These are phyloP conservation scores for Cercospora janseana DNA, from an alignment of 2,329 filamentous ascomycete genomes.

Conservation along the genomic window DNA sequence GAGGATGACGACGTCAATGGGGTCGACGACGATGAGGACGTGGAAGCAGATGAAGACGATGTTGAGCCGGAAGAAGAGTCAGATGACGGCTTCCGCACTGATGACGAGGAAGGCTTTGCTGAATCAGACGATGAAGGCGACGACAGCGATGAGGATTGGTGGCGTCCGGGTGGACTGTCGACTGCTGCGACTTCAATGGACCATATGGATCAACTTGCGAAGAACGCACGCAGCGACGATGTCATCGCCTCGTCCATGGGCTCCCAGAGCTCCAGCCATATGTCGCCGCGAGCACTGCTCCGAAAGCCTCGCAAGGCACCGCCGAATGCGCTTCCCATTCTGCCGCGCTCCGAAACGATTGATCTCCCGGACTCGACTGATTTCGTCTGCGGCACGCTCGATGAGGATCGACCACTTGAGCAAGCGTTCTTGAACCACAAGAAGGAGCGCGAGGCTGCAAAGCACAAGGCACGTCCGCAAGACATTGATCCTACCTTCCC, in stretches of 20 bases:
- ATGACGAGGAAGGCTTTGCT: slow-evolving; percentile 71
- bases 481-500: slow-evolving; percentile 98
- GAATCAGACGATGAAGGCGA: slow-evolving; percentile 68
- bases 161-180: slow-evolving; percentile 58
- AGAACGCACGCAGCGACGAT: slow-evolving; percentile 47
- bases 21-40: slow-evolving; percentile 51
- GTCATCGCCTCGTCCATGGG: slow-evolving; percentile 56
- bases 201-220: slow-evolving; percentile 48
- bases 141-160: slow-evolving; percentile 66
- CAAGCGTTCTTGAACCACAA: slow-evolving; percentile 86
- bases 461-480: slow-evolving; percentile 81
- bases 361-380: slow-evolving; percentile 96
- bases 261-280: slow-evolving; percentile 44
- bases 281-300: slow-evolving; percentile 15
- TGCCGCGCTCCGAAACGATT: slow-evolving; percentile 45
- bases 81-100: slow-evolving; percentile 74
- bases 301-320: slow-evolving; percentile 19
- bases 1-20: slow-evolving; percentile 48
- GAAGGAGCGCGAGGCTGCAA: slow-evolving; percentile 75
- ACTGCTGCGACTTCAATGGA: slow-evolving; percentile 57
- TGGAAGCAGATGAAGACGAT: slow-evolving; percentile 54
- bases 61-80: slow-evolving; percentile 58
- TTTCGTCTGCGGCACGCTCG: slow-evolving; percentile 96
- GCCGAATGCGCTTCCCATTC: slow-evolving; percentile 42
- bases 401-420: slow-evolving; percentile 92